phyloP scores from a whole-genome alignment of 345 rosid species.

The Eucalyptus regnans region DNA sequence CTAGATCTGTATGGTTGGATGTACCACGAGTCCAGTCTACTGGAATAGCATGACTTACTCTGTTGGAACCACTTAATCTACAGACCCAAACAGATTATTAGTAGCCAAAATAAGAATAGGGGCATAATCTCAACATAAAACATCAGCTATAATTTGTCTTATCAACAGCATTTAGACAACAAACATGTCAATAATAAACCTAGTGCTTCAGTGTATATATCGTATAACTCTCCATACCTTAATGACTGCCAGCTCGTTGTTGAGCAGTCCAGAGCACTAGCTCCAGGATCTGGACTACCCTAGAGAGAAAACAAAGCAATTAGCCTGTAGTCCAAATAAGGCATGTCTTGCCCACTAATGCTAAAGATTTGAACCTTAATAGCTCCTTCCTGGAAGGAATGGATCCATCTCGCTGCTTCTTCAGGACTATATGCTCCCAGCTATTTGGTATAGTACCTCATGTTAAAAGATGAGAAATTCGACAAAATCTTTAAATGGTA shows the following conservation, averaged over 20 bases:
- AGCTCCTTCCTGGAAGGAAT: conserved; percentile 66
- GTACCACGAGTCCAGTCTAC: conserved; percentile 73
- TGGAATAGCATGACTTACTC: conserved; percentile 28
- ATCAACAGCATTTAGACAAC: background rate
- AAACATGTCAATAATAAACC: background rate
- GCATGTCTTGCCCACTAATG: background rate
- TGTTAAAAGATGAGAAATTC: background rate
- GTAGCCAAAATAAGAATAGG: background rate
- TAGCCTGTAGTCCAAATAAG: background rate
- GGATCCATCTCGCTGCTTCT: conserved; percentile 97
- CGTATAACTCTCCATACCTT: conserved; percentile 16
- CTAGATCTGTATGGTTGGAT: conserved; percentile 35
- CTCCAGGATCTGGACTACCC: conserved; percentile 43
- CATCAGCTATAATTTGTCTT: background rate
- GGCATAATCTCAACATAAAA: background rate
- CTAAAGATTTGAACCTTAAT: conserved; percentile 38
- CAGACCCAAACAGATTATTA: background rate
- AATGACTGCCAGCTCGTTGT: conserved; percentile 65
- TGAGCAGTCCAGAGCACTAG: conserved; percentile 35
- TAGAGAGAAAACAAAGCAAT: conserved; percentile 13
- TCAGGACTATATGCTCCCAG: conserved; percentile 94
- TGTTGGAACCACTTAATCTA: conserved; percentile 55
- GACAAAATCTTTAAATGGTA: background rate
- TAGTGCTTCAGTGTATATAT: background rate
- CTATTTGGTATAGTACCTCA: conserved; percentile 19